phyloP scores from a whole-genome alignment of 2,329 filamentous ascomycete species.

The Xylariaceae sp. region DNA sequence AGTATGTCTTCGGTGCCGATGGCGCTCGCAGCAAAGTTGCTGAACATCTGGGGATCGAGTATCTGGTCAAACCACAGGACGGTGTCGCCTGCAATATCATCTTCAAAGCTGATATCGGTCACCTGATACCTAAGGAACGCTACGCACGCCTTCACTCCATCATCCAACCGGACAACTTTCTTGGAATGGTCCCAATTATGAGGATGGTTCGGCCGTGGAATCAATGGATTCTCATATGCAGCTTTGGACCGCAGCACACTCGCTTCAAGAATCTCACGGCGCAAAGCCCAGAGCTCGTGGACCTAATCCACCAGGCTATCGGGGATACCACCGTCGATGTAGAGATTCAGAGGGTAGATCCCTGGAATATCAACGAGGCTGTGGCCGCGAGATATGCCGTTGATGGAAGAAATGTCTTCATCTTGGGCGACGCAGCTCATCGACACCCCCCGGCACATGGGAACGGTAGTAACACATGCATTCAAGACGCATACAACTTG shows the following conservation, averaged over 20 bases:
- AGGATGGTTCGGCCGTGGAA: conserved; percentile 57
- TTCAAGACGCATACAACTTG: conserved; percentile 54
- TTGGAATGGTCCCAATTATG: conserved; percentile 41
- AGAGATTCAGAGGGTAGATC: conserved; percentile 50
- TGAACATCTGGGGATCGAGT: conserved; percentile 35
- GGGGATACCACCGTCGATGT: conserved; percentile 45
- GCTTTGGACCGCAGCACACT: conserved; percentile 35
- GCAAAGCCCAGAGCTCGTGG: conserved; percentile 11
- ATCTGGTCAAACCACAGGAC: conserved; percentile 33
- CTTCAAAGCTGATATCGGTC: conserved; percentile 45
- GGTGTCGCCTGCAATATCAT: conserved; percentile 41
- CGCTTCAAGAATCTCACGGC: conserved; percentile 13
- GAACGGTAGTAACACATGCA: conserved; percentile 55
- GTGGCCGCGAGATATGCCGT: conserved; percentile 54
- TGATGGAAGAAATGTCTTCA: conserved; percentile 46
- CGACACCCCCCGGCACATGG: conserved; percentile 57
- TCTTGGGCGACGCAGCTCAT: conserved; percentile 55
- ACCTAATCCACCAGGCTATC: conserved; percentile 39
- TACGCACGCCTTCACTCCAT: conserved; percentile 55
- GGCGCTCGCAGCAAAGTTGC: conserved; percentile 42
- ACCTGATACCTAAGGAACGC: conserved; percentile 43
- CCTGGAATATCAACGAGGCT: conserved; percentile 59
- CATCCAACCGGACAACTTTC: conserved; percentile 46
- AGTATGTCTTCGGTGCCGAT: conserved; percentile 58
- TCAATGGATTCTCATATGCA: conserved; percentile 48